Conservation (phyloP, 2,329 filamentous ascomycete genomes). For the Blastomyces silverae region DNA sequence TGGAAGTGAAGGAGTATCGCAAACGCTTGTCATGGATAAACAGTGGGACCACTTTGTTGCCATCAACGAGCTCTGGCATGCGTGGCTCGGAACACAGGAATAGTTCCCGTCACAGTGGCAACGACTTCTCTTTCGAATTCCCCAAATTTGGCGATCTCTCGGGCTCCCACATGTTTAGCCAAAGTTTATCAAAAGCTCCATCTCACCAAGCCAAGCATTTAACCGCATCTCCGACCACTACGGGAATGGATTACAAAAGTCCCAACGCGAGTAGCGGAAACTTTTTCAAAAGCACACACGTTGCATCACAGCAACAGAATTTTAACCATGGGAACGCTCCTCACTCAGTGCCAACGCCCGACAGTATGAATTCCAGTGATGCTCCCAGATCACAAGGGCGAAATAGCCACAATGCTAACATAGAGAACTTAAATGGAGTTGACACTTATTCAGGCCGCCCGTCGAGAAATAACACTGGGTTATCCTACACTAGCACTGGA, state of each 20-base stretch:
- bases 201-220: constrained; percentile 1
- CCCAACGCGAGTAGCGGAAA: background rate
- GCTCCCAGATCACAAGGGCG: background rate
- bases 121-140: constrained; percentile 92
- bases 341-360: background rate
- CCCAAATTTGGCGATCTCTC: constrained; percentile 80
- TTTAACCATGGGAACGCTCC: background rate
- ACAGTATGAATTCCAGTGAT: background rate
- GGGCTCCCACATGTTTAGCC: constrained; percentile 48
- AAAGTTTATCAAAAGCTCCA: constrained; percentile 26
- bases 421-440: constrained; percentile 1
- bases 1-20: constrained; percentile 82
- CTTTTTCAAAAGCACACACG: background rate
- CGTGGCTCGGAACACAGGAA: constrained; percentile 41
- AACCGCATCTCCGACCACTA: background rate
- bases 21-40: constrained; percentile 66
- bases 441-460: background rate
- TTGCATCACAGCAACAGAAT: background rate
- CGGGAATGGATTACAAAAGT: background rate
- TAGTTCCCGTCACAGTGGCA: constrained; percentile 53
- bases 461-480: constrained; percentile 12
- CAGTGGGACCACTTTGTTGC: constrained; percentile 42
- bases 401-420: background rate
- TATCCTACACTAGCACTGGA: constrained; percentile 12
- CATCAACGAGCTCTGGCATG: constrained; percentile 39